phyloP scores from a whole-genome alignment of 1,284 basidiomycete species.

The Malassezia pachydermatis region DNA sequence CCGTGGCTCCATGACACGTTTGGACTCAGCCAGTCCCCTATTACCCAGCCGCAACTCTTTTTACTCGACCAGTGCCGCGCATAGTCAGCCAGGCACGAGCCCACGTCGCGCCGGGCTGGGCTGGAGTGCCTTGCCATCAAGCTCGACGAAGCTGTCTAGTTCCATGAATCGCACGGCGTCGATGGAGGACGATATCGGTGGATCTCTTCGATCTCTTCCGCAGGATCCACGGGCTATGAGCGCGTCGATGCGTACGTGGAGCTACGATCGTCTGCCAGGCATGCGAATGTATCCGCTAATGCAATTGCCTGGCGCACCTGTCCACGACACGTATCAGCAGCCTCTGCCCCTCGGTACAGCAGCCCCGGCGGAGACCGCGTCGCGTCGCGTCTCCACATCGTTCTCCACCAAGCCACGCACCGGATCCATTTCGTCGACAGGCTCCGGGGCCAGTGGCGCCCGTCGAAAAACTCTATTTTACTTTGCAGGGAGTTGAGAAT shows the following conservation, averaged over 20 bases:
- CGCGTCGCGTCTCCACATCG: too few species aligned
- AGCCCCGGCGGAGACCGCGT: not conserved
- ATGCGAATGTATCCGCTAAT: conserved; percentile 17
- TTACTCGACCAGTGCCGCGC: not conserved
- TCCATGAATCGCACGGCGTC: too few species aligned
- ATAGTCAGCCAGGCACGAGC: not conserved
- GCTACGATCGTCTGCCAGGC: conserved; percentile 6
- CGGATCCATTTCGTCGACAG: not conserved
- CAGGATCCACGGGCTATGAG: too few species aligned
- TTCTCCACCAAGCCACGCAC: not conserved
- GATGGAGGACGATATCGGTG: too few species aligned
- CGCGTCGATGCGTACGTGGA: not conserved
- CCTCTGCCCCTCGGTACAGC: too few species aligned
- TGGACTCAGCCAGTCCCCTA: not conserved
- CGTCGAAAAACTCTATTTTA: conserved; percentile 17
- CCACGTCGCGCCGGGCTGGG: conserved; percentile 16
- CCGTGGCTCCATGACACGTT: not conserved
- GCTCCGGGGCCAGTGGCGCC: not conserved
- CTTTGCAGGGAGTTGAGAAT: conserved; percentile 7
- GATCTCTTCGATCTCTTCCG: too few species aligned
- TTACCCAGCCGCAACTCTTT: not conserved
- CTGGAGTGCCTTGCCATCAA: conserved; percentile 13
- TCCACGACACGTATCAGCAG: conserved; percentile 17
- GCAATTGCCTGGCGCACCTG: conserved; percentile 10
- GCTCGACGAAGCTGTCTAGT: not conserved